Base-by-base conservation (phyloP, 2,329 filamentous ascomycete genomes). In the Phaeosphaeria sp. region DNA sequence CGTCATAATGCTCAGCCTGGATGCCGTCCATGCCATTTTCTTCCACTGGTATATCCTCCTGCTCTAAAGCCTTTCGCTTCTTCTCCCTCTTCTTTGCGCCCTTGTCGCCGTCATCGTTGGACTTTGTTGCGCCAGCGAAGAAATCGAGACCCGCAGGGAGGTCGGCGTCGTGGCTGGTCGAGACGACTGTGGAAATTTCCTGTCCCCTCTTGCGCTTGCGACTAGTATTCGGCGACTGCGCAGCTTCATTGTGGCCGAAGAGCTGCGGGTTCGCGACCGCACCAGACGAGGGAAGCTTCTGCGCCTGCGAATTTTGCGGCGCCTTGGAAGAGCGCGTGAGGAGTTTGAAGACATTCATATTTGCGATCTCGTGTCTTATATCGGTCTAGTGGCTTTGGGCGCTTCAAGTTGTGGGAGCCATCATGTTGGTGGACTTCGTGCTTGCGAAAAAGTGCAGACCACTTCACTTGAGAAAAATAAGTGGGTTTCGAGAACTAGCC, bases 291-390 rank as follows among this genome's bases (percentile, higher is more conserved):
- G 89, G 89, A 30, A 90, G 79, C 54, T 81, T 84, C 2, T 78
- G 68, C 20, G 77, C 60, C 27, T 74, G 69, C 27, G 75, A 71
- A 11, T 68, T 59, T 49, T 78, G 81, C 56, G 80, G 71, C 15
- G 82, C 79, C 68, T 90, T 91, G 2, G 87, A 87, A 56, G 89
- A 89, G 50, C 90, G 84, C 36, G 90, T 91, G 57, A 93, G 80
- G 30, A 93, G 80, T 69, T 88, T 91, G 71, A 92, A 81, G 53
- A 92, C 87, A 77, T 93, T 89, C 89, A 91, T 91, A 55, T 17
- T 39, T 6, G 36, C 36, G 13, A 2, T 4, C 6, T 5, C 2
- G 2, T n/a, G 13, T 36, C 3, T 3, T 6, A 6, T 17, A n/a
- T 49, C 66, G 0, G 36, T n/a, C 46, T n/a, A 5, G 20, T 15